Evolutionary conservation across 2,329 filamentous ascomycete species (phyloP).

Genomic region (Sporothrix protearum): DNA sequence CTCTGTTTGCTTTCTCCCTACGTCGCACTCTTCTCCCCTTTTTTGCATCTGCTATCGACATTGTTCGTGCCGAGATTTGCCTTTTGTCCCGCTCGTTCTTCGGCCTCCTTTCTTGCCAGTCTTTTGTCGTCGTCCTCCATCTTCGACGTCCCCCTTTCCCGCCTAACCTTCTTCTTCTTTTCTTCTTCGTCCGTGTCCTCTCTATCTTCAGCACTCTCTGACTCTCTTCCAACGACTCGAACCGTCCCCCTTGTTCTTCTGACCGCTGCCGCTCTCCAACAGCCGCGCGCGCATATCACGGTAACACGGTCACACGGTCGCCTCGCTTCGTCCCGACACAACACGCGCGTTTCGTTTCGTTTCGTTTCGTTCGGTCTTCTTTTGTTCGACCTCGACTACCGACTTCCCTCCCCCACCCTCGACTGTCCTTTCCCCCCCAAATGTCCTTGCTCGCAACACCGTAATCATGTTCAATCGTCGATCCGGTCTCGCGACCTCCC

Average conservation of each 20-base stretch:
- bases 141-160: neutral
- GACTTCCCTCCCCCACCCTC: neutral
- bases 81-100: neutral
- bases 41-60: neutral
- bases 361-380: neutral
- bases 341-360: neutral
- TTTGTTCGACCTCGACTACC: neutral
- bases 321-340: neutral
- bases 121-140: neutral
- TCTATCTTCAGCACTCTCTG: neutral
- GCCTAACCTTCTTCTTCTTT: neutral
- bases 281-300: neutral
- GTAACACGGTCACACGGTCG: neutral
- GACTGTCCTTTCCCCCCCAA: neutral
- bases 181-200: neutral
- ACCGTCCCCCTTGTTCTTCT: neutral
- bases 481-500: slow-evolving; percentile 18
- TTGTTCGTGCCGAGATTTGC: slow-evolving; percentile 1
- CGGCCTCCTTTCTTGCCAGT: neutral
- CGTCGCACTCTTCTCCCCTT: neutral
- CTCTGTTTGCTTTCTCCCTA: neutral
- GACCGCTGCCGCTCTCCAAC: neutral
- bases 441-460: slow-evolving; percentile 6
- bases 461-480: slow-evolving; percentile 26
- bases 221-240: neutral